phyloP scores from a whole-genome alignment of 2,329 filamentous ascomycete genomes.

The Alternaria alternata region DNA sequence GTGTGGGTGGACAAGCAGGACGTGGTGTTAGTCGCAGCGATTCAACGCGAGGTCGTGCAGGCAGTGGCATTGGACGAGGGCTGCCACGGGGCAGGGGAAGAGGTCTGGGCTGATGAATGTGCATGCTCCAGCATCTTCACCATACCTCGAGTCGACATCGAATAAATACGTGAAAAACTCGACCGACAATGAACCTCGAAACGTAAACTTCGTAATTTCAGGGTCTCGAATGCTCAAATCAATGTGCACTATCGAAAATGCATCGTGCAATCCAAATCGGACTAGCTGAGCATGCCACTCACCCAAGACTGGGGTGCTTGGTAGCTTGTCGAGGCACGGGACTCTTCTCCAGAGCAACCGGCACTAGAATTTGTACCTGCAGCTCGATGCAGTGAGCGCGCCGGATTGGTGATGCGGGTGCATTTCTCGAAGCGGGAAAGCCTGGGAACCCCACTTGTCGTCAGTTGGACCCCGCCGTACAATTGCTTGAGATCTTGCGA shows the following conservation, averaged over 20 bases:
- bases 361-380: constrained; percentile 22
- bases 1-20: constrained; percentile 56
- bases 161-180: not conserved
- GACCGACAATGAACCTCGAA: not conserved
- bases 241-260: not conserved
- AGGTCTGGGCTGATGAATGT: constrained; percentile 31
- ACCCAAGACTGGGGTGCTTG: not conserved
- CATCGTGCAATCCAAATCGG: not conserved
- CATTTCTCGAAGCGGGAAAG: constrained; percentile 29
- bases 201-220: not conserved
- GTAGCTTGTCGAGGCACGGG: not conserved
- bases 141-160: not conserved
- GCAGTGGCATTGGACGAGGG: constrained; percentile 56
- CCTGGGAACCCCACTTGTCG: constrained; percentile 33
- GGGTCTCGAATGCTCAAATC: not conserved
- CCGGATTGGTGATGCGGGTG: constrained; percentile 25
- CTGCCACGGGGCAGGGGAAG: constrained; percentile 42
- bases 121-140: not conserved
- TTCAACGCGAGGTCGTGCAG: constrained; percentile 53
- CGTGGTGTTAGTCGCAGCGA: constrained; percentile 59
- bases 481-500: constrained; percentile 30
- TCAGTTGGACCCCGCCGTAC: constrained; percentile 31
- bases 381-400: constrained; percentile 24
- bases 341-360: constrained; percentile 1
- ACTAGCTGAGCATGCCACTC: not conserved